Evolutionary conservation across 805 yeast species (phyloP), one percentile per base, ranked within the genome.

Genomic region (Metschnikowia continentalis): DNA sequence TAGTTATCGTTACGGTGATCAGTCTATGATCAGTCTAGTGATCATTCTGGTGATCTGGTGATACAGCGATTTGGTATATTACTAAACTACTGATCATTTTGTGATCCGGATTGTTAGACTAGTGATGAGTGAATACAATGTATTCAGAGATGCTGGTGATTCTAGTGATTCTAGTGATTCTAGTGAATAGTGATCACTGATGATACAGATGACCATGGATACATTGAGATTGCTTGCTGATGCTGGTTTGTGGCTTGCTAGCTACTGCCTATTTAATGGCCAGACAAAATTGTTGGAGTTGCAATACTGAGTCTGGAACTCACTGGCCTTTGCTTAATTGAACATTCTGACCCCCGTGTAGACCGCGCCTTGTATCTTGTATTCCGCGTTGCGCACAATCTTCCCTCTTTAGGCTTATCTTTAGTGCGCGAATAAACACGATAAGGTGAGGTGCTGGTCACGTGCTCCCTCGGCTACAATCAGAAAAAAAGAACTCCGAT

Each of bases 401-500:
- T n/a, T 39, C 15, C 32, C 32, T 39, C 6, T 23, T n/a, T 10
- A 23, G n/a, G 42, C 32, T 23, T 38, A 14, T 20, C 41, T 26
- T 8, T 8, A 8, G 30, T 10, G 22, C 38, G 38, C 38, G 38
- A n/a, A 15, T 15, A 15, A 15, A 35, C 14, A 10, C 17, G 38
- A 15, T 35, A 35, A n/a, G 11, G 15, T 15, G 15, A 3, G 13
- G 15, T 10, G 19, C 6, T 2, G 10, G 19, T 17, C 15, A 10
- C 17, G 19, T 35, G 38, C 30, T 3, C 5, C 11, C 7, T 5
- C 5, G 14, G 15, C 35, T 14, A 1, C 6, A 33, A 33, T 15
- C 3, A 14, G 1, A 11, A 13, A 51, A 61, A 59, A 52, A 52
- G 54, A 52, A 52, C 78, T 82, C 88, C 88, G 86, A 81, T 81